Conservation (phyloP, 225 moss, liverwort and hornwort species). For the Sphagnum contortum region DNA sequence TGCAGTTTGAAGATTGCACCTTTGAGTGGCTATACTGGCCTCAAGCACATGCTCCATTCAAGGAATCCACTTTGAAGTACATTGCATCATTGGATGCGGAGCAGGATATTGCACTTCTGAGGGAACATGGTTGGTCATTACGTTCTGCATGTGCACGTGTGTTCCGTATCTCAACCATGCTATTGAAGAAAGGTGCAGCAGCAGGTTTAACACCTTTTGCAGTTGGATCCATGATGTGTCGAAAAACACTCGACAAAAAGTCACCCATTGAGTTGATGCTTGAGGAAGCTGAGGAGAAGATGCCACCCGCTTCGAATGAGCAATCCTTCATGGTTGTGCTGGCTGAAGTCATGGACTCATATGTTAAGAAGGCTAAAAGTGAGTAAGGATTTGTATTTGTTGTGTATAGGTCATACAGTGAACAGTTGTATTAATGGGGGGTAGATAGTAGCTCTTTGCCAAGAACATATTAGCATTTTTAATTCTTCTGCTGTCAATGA, state of each 20-base stretch:
- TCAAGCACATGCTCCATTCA: constrained; percentile 57
- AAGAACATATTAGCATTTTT: no score
- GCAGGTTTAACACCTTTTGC: constrained; percentile 68
- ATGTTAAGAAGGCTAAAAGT: constrained; percentile 14
- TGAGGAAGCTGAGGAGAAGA: constrained; percentile 39
- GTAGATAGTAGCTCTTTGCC: no score
- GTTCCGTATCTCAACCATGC: constrained; percentile 76
- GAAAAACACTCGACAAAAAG: constrained; percentile 54
- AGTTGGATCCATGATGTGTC: constrained; percentile 90
- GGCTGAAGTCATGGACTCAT: constrained; percentile 43
- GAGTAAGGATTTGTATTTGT: constrained; percentile 35
- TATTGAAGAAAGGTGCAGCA: constrained; percentile 87
- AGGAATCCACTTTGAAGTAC: constrained; percentile 39
- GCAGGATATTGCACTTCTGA: constrained; percentile 61
- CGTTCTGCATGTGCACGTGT: constrained; percentile 64
- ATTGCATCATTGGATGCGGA: constrained; percentile 66
- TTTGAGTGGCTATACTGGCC: constrained; percentile 97
- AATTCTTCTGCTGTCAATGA: no score
- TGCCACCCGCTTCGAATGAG: constrained; percentile 26
- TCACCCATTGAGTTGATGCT: constrained; percentile 81
- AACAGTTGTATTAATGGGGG: no score
- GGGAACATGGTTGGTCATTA: constrained; percentile 57
- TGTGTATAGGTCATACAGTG: constrained; percentile 10
- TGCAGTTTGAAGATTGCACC: constrained; percentile 89
- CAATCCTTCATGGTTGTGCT: constrained; percentile 40